phyloP scores from a whole-genome alignment of 768 basidiomycete species.

The Postia placenta region DNA sequence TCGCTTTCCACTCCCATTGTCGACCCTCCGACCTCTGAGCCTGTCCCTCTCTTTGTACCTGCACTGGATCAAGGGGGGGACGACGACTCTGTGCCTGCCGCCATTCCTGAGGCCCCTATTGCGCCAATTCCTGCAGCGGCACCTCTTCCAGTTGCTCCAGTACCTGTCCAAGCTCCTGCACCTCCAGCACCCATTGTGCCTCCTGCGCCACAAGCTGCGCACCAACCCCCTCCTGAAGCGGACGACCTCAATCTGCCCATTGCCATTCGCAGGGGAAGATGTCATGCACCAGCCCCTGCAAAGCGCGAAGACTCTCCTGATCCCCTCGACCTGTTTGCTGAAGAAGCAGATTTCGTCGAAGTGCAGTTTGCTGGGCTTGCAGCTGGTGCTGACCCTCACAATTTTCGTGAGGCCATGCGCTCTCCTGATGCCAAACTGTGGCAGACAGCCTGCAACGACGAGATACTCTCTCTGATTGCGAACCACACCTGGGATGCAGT shows the following conservation, averaged over 20 bases:
- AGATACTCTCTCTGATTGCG: background rate
- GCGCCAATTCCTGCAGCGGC: background rate
- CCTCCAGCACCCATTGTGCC: slow-evolving; percentile 1
- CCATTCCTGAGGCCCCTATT: background rate
- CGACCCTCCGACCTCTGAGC: background rate
- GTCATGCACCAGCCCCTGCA: background rate
- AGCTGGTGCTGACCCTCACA: background rate
- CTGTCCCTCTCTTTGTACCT: background rate
- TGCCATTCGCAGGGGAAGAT: background rate
- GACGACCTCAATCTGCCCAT: background rate
- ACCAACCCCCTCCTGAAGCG: background rate
- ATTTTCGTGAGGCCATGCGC: background rate
- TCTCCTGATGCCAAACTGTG: background rate
- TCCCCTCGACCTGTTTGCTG: background rate
- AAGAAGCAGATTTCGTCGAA: background rate
- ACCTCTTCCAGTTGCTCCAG: background rate
- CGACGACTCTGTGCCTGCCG: background rate
- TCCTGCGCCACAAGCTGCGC: background rate
- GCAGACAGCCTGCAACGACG: background rate
- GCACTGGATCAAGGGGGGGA: slow-evolving; percentile 3
- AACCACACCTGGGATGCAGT: background rate
- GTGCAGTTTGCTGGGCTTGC: slow-evolving; percentile 3
- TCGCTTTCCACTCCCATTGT: background rate
- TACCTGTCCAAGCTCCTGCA: background rate
- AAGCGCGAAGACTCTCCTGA: background rate